A percentile compares a stretch with the other conserved stretches of the same genome.
phyloP scores from a whole-genome alignment of 805 yeast genomes.

The Nakazawaea anatomiae region DNA sequence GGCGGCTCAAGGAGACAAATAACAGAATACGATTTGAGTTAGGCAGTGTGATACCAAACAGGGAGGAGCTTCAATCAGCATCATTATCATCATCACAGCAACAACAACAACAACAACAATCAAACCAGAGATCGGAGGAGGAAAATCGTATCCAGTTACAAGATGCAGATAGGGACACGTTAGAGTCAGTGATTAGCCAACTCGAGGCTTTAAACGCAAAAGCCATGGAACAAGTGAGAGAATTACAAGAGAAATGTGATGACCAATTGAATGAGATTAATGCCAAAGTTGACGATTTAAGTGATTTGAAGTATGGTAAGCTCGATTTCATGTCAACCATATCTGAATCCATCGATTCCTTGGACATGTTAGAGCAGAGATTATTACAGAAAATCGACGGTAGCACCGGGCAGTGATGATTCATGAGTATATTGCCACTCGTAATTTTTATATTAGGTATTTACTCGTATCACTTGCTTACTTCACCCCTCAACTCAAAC shows the following conservation, averaged over 20 bases:
- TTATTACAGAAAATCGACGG: not conserved
- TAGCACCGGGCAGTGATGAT: not conserved
- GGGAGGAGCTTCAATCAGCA: no score
- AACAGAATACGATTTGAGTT: not conserved
- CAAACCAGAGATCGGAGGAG: not conserved
- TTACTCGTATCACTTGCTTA: no score
- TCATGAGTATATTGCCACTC: no score
- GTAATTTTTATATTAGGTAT: no score
- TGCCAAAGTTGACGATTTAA: constrained; percentile 19
- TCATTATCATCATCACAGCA: no score
- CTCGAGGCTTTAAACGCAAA: constrained; percentile 23
- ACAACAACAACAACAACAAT: not conserved
- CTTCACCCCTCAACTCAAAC: not conserved
- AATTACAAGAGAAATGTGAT: constrained; percentile 15
- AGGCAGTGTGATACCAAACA: not conserved
- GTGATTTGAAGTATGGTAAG: constrained; percentile 23
- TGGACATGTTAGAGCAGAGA: constrained; percentile 16
- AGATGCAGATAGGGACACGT: constrained; percentile 5
- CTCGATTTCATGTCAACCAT: constrained; percentile 16
- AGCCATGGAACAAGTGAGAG: constrained; percentile 19
- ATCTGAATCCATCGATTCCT: constrained; percentile 13
- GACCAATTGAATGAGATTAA: constrained; percentile 15
- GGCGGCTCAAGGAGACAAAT: constrained; percentile 2
- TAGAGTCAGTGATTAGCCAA: constrained; percentile 13
- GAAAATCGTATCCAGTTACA: not conserved